phyloP scores from a whole-genome alignment of 2,329 filamentous ascomycete genomes.

The Chaetomium sp. region DNA sequence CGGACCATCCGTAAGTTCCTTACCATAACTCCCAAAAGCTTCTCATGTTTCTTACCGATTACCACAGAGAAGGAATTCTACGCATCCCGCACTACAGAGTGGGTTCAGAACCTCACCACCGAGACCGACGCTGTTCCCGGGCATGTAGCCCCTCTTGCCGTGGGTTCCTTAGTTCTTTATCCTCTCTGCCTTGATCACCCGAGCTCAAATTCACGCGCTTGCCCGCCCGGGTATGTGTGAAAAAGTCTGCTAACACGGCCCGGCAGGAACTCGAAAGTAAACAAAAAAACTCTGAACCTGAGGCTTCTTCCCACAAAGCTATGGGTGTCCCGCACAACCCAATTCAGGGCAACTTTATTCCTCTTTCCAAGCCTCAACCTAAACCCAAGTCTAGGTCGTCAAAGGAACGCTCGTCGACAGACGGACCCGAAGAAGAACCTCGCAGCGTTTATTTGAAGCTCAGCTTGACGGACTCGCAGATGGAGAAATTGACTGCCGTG shows the following conservation, averaged over 20 bases:
- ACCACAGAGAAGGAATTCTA: background rate
- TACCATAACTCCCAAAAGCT: background rate
- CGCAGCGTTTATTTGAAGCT: slow-evolving; percentile 41
- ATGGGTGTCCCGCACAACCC: slow-evolving; percentile 17
- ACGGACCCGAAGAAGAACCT: slow-evolving; percentile 30
- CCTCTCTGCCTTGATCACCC: background rate
- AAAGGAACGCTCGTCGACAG: slow-evolving; percentile 28
- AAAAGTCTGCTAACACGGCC: no score
- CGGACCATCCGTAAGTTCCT: background rate
- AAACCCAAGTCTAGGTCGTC: background rate
- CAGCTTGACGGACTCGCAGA: slow-evolving; percentile 43
- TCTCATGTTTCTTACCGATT: background rate
- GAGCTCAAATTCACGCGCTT: background rate
- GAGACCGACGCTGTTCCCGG: background rate
- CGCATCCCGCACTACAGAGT: background rate
- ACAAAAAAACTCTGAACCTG: background rate
- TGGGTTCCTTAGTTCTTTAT: background rate
- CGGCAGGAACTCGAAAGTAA: no score
- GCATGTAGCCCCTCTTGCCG: background rate
- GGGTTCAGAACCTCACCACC: background rate
- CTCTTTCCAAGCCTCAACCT: slow-evolving; percentile 25
- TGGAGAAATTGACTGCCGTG: slow-evolving; percentile 43
- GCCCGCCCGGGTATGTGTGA: no score
- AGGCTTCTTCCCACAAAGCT: background rate
- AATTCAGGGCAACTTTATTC: slow-evolving; percentile 35